Conservation (phyloP, 208 protist genomes). For the Wallacemonas collosoma region DNA sequence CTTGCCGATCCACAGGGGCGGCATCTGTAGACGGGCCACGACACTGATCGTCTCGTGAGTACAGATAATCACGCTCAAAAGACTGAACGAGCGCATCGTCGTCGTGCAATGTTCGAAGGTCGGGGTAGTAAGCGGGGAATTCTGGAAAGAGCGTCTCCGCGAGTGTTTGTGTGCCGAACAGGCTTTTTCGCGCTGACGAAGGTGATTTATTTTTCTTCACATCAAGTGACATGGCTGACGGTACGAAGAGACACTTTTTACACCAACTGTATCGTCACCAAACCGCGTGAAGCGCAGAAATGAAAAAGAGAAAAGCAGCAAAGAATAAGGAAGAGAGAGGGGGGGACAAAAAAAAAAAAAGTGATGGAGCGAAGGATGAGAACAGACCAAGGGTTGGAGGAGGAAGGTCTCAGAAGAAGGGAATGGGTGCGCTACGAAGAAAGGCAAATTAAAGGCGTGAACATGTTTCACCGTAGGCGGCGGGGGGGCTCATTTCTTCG, state of each 20-base stretch:
- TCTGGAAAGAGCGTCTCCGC: slow-evolving; percentile 34
- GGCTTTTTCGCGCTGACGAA: slow-evolving; percentile 11
- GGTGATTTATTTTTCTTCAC: slow-evolving; percentile 18
- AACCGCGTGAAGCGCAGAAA: background rate
- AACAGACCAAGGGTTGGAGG: too few relatives aligned
- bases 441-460: too few relatives aligned
- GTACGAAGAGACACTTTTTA: background rate
- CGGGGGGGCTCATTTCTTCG: too few relatives aligned
- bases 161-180: background rate
- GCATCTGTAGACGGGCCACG: background rate
- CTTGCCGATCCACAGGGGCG: background rate
- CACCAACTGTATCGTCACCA: background rate
- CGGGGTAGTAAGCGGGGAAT: slow-evolving; percentile 44
- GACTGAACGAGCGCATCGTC: slow-evolving; percentile 28
- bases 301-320: slow-evolving; percentile 10
- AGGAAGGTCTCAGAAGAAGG: too few relatives aligned
- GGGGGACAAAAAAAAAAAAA: too few relatives aligned
- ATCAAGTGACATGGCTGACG: slow-evolving; percentile 16
- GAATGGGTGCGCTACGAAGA: too few relatives aligned
- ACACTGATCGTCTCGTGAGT: background rate
- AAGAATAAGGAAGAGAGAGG: background rate
- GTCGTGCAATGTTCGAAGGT: slow-evolving; percentile 25
- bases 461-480: too few relatives aligned
- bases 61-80: slow-evolving; percentile 29
- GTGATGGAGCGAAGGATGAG: too few relatives aligned